Base-by-base conservation (phyloP, 495 filamentous ascomycete genomes). In the Aspergillus kassunensis region DNA sequence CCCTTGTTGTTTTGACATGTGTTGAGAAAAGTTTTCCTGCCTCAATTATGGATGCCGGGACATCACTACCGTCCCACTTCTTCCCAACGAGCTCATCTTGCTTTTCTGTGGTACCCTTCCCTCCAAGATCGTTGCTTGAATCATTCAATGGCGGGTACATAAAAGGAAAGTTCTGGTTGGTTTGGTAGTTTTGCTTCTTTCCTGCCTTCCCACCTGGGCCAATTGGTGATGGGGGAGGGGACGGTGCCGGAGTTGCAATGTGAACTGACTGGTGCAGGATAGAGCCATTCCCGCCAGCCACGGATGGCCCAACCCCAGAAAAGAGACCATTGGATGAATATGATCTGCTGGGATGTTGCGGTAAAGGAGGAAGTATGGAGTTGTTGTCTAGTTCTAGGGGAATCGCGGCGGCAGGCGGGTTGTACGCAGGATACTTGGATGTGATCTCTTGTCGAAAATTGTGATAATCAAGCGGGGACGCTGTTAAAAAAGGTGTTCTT, bases 161-260 rank as follows among this genome's bases (percentile, higher is more conserved):
- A 58, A 98, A 97, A 0, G 93, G 93, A 57, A 98, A 98, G 58
- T 96, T 91, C 56, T 98, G 93, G 63, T 98, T 98, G 0, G 93
- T 98, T 66, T 98, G 93, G 64, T 97, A 98, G 52, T 97, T 98
- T 56, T 97, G 95, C 61, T 98, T 98, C 73, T 98, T 98, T 13
- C 86, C 90, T 37, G 87, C 89, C 66, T 98, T 98, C 4, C 90
- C 91, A 31, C 91, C 90, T 4, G 88, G 84, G 0, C 83, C 85
- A 2, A 85, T 88, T 3, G 93, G 95, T 6, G 91, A 95, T 10
- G 93, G 93, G 1, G 93, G 93, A 20, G 93, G 93, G 5, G 95
- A 97, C n/a, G 95, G 93, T 0, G 90, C 92, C 0, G 93, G 93
- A 4, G 93, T 98, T 37, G 93, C 95, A 52, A 98, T 98, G 66